A percentile compares a stretch with the other conserved stretches of the same genome.
These are phyloP conservation scores for Sequoiadendron giganteum DNA, from an alignment of 75 land plant species.

Conservation along the genomic window DNA sequence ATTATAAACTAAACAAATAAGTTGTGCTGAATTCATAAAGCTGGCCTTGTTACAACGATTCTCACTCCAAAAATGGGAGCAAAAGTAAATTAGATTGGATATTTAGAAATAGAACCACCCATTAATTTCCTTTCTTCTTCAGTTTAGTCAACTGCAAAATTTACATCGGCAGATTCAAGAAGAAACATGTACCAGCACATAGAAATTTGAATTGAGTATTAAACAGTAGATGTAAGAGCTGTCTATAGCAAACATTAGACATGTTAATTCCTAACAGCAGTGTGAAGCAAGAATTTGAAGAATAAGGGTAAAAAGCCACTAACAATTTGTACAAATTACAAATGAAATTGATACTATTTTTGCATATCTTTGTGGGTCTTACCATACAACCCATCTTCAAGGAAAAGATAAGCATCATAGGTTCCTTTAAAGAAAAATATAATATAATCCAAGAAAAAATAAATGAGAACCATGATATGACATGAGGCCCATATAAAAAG, in stretches of 20 bases:
- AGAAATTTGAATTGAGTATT: not conserved
- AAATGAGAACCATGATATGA: not conserved
- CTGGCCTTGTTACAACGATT: too few species aligned
- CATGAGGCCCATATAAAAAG: not conserved
- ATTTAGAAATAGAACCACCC: not conserved
- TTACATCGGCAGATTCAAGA: not conserved
- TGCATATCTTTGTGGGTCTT: not conserved
- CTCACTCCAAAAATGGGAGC: too few species aligned
- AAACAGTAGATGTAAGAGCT: not conserved
- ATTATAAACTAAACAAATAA: not conserved
- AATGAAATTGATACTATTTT: not conserved
- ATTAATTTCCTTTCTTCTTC: not conserved
- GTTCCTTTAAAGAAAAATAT: not conserved
- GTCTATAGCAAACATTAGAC: not conserved
- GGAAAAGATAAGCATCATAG: not conserved
- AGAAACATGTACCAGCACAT: not conserved
- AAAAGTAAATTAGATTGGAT: not conserved
- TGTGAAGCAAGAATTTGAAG: not conserved
- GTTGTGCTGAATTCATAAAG: not conserved
- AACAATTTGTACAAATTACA: not conserved
- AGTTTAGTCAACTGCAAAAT: not conserved
- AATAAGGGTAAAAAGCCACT: not conserved
- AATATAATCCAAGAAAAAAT: not conserved
- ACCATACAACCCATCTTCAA: not conserved
- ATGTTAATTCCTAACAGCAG: not conserved